Evolutionary conservation across 2,329 filamentous ascomycete species (phyloP).

Genomic region (Pseudocercospora fijiensis): DNA sequence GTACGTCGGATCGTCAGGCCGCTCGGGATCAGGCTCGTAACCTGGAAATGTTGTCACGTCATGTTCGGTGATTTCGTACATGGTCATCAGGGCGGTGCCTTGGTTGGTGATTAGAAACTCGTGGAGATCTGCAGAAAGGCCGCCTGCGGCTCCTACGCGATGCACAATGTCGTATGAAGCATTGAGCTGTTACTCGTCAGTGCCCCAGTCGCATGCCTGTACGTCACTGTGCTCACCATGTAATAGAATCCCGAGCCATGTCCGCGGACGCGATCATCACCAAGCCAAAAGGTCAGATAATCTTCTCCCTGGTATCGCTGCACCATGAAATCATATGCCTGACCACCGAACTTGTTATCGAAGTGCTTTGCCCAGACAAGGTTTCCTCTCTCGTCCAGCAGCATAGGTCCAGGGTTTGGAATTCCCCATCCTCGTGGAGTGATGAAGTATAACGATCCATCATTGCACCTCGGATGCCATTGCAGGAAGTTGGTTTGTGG

Average conservation of each 20-base stretch:
- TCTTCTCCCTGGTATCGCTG: conserved; percentile 39
- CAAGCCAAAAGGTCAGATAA: conserved; percentile 43
- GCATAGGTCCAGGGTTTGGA: conserved; percentile 35
- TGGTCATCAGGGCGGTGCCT: conserved; percentile 46
- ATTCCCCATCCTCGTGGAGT: conserved; percentile 37
- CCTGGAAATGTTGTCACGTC: conserved; percentile 29
- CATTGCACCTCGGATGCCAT: conserved; percentile 32
- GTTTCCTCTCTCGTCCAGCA: conserved; percentile 35
- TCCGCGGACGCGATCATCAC: conserved; percentile 40
- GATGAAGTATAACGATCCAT: conserved; percentile 35
- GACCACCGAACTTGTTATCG: conserved; percentile 35
- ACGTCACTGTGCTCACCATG: conserved; percentile 29
- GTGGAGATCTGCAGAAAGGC: conserved; percentile 43
- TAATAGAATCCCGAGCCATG: conserved; percentile 39
- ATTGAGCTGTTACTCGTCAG: conserved; percentile 33
- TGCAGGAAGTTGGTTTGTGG: conserved; percentile 34
- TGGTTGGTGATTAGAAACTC: conserved; percentile 47
- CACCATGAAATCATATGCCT: conserved; percentile 40
- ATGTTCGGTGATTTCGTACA: conserved; percentile 39
- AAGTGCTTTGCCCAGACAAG: conserved; percentile 37
- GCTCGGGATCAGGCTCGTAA: conserved; percentile 23
- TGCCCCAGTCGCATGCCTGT: neutral
- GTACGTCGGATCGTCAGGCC: conserved; percentile 24
- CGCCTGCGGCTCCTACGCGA: conserved; percentile 42
- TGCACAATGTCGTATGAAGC: conserved; percentile 43